Conservation (phyloP, 768 basidiomycete genomes). For the Suillus paluster region DNA sequence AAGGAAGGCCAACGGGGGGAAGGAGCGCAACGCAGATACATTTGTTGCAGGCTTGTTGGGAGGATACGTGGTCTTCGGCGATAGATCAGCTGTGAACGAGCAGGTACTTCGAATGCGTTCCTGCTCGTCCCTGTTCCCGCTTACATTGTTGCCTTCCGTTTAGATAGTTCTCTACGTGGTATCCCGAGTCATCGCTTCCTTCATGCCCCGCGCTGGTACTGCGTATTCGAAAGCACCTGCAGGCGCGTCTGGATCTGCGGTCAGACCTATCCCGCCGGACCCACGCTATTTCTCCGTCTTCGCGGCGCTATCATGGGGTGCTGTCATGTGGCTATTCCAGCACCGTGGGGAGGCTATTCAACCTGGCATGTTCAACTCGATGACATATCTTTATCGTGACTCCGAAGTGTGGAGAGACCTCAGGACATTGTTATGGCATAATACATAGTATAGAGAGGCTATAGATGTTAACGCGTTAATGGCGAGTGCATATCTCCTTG, state of each 20-base stretch:
- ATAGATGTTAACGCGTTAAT: constrained; percentile 15
- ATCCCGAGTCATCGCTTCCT: constrained; percentile 88
- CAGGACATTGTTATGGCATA: constrained; percentile 90
- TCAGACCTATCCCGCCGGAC: constrained; percentile 82
- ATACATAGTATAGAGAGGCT: constrained; percentile 58
- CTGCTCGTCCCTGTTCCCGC: constrained; percentile 7
- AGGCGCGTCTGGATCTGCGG: constrained; percentile 44
- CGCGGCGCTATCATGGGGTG: constrained; percentile 90
- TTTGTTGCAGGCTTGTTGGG: constrained; percentile 93
- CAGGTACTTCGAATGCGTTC: constrained; percentile 55
- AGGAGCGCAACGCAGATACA: constrained; percentile 79
- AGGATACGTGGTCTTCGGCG: constrained; percentile 88
- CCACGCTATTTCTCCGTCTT: constrained; percentile 84
- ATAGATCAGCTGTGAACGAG: constrained; percentile 87
- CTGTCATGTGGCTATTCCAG: constrained; percentile 96
- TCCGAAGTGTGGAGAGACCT: constrained; percentile 86
- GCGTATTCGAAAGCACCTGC: constrained; percentile 54
- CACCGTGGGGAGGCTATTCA: constrained; percentile 90
- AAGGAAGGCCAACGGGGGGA: constrained; percentile 79
- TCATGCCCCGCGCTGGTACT: constrained; percentile 77
- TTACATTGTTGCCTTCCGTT: constrained; percentile 10
- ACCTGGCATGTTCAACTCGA: constrained; percentile 95
- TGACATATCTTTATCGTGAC: constrained; percentile 95
- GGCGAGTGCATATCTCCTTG: neutral
- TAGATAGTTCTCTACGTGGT: constrained; percentile 97